These are phyloP conservation scores for Colletotrichum sp. DNA, from an alignment of 2,329 filamentous ascomycete species.

Conservation along the genomic window DNA sequence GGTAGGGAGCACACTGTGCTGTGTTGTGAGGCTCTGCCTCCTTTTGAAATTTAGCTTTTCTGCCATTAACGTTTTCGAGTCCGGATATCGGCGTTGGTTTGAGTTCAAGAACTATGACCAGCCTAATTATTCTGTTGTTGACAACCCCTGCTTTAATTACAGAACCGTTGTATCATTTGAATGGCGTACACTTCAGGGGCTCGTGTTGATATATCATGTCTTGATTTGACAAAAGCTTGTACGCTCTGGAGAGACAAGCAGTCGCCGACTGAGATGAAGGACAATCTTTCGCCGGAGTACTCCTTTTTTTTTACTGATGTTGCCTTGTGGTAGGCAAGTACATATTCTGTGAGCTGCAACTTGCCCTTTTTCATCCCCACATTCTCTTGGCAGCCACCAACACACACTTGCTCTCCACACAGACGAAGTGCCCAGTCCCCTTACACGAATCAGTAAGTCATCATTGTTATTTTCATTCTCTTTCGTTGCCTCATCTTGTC, in stretches of 20 bases:
- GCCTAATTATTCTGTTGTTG: not conserved
- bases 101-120: not conserved
- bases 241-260: not conserved
- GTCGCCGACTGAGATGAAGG: not conserved
- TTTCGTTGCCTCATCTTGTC: not conserved
- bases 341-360: not conserved
- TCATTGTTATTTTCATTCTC: fast-evolving
- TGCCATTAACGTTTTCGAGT: not conserved
- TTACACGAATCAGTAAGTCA: not conserved
- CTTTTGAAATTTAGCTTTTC: not conserved
- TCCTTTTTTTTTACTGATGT: not conserved
- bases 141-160: not conserved
- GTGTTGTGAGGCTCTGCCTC: not conserved
- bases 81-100: not conserved
- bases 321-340: not conserved
- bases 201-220: not conserved
- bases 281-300: not conserved
- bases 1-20: not conserved
- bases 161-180: not conserved
- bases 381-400: not conserved
- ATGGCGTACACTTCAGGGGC: not conserved
- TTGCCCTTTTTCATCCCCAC: not conserved
- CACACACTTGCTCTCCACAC: not conserved
- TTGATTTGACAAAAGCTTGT: not conserved
- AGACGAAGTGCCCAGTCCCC: not conserved